These are phyloP conservation scores for Moesziomyces antarcticus DNA, from an alignment of 1,284 basidiomycete species.

Conservation along the genomic window DNA sequence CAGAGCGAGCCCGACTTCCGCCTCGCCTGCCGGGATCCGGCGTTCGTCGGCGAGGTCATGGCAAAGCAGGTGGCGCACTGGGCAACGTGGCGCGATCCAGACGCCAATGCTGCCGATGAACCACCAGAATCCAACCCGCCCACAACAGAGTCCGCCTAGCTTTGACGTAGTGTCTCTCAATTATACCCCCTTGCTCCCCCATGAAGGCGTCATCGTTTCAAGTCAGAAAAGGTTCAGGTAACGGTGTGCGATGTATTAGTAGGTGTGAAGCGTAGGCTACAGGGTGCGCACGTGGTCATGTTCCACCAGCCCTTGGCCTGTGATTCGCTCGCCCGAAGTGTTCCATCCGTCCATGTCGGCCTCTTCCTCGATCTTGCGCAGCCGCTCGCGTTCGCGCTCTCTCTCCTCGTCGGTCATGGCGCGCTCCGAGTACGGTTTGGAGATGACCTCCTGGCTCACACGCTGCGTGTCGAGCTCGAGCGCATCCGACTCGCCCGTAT, in stretches of 20 bases:
- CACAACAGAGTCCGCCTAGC: not conserved
- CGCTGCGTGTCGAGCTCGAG: conserved; percentile 44
- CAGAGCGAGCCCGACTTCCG: conserved; percentile 54
- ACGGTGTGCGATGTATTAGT: not conserved
- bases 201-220: not conserved
- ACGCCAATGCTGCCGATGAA: not conserved
- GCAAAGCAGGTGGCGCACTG: conserved; percentile 58
- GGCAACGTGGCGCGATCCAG: conserved; percentile 59
- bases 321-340: conserved; percentile 31
- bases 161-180: not conserved
- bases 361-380: conserved; percentile 51
- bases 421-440: conserved; percentile 1
- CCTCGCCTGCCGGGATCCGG: conserved; percentile 46
- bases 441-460: conserved; percentile 36
- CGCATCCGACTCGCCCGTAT: conserved; percentile 41
- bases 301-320: conserved; percentile 44
- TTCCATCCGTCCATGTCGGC: conserved; percentile 53
- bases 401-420: conserved; percentile 23
- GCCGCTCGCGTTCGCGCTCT: conserved; percentile 37
- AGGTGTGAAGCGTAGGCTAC: not conserved
- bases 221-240: not conserved
- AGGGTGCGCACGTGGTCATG: conserved; percentile 24
- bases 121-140: not conserved
- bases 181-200: not conserved
- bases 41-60: conserved; percentile 58